Percentiles rank a stretch among this genome's conserved stretches.
These are phyloP conservation scores for Hortaea sp. DNA, from an alignment of 2,329 filamentous ascomycete genomes.

Conservation along the genomic window DNA sequence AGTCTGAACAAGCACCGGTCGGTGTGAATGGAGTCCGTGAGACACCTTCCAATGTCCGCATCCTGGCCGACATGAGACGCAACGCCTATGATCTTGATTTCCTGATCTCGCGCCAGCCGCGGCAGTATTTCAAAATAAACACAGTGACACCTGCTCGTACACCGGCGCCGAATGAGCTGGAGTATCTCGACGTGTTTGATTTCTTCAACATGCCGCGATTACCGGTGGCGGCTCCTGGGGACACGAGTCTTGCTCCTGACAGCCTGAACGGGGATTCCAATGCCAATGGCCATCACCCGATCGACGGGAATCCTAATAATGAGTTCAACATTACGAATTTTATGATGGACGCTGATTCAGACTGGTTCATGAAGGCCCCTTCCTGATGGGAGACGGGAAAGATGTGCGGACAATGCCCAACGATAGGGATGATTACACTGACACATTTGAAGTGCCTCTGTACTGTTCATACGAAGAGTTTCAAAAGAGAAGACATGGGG, in stretches of 20 bases:
- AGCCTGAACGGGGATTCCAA: slow-evolving; percentile 1
- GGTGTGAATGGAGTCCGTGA: slow-evolving; percentile 57
- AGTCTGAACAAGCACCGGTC: slow-evolving; percentile 54
- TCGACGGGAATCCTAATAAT: slow-evolving; percentile 29
- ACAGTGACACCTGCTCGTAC: slow-evolving; percentile 24
- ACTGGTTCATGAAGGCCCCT: slow-evolving; percentile 57
- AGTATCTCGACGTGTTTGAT: slow-evolving; percentile 86
- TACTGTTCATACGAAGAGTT: too few species aligned
- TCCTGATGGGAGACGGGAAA: neutral
- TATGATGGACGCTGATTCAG: slow-evolving; percentile 62
- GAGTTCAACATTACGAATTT: slow-evolving; percentile 73
- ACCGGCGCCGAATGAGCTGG: slow-evolving; percentile 70
- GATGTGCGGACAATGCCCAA: too few species aligned
- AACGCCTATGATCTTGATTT: slow-evolving; percentile 87
- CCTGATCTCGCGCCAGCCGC: slow-evolving; percentile 72
- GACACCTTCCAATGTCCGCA: slow-evolving; percentile 74
- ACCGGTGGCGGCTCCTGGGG: slow-evolving; percentile 23
- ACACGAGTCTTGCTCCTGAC: slow-evolving; percentile 2
- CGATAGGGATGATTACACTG: too few species aligned
- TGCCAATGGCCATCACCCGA: neutral
- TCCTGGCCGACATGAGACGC: slow-evolving; percentile 81
- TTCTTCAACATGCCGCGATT: slow-evolving; percentile 87
- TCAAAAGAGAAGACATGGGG: too few species aligned
- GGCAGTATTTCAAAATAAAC: slow-evolving; percentile 26
- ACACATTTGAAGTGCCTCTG: too few species aligned